These are phyloP conservation scores for Carex pumila DNA, from an alignment of 176 grass and related monocot genomes.

Conservation along the genomic window DNA sequence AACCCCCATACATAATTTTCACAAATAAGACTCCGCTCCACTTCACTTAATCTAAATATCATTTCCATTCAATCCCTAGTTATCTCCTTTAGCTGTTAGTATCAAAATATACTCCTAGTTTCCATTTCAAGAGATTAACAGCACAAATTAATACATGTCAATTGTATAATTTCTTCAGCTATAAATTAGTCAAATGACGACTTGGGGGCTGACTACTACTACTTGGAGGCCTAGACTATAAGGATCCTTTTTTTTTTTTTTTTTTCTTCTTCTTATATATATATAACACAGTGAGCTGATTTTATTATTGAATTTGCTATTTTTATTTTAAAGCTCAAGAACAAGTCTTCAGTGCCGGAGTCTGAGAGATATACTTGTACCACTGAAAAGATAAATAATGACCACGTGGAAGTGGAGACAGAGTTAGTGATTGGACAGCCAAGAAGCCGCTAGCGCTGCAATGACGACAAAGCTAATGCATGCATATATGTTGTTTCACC, in stretches of 20 bases:
- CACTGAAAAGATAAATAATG: neutral
- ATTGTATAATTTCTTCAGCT: neutral
- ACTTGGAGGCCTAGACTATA: neutral
- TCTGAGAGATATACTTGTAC: neutral
- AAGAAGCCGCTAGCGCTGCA: slow-evolving; percentile 4
- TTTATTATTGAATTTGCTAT: neutral
- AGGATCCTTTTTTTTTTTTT: neutral
- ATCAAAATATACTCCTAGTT: neutral
- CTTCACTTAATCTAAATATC: neutral
- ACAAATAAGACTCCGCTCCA: neutral
- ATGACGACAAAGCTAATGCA: neutral
- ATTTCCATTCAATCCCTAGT: neutral
- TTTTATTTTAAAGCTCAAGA: slow-evolving; percentile 1
- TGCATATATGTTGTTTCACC: neutral
- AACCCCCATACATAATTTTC: neutral
- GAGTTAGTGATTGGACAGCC: slow-evolving; percentile 54
- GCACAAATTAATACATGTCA: neutral
- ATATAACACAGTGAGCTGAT: neutral
- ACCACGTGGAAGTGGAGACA: slow-evolving; percentile 54
- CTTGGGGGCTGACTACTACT: neutral
- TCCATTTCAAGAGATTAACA: neutral
- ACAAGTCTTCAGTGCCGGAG: neutral
- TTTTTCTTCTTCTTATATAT: neutral
- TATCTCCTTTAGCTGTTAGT: neutral
- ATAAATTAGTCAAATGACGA: neutral